Evolutionary conservation across 2,329 filamentous ascomycete genomes (phyloP).

Genomic region (Calycina herbarum): DNA sequence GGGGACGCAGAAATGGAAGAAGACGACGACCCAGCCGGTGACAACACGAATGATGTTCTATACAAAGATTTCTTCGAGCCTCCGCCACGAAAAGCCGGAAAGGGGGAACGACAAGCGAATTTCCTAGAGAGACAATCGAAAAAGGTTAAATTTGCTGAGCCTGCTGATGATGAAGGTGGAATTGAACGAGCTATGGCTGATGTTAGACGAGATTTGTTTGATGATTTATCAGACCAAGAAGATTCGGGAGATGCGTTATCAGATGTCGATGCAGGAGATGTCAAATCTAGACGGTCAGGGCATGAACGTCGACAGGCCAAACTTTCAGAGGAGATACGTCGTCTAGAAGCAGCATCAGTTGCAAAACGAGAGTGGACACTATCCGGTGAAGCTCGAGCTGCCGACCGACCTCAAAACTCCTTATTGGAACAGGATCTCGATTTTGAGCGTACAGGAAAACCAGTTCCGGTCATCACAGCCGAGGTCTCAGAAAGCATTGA

Average conservation of each 20-base stretch:
- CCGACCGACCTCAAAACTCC: constrained; percentile 84
- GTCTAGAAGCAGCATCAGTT: constrained; percentile 84
- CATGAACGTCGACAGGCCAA: constrained; percentile 87
- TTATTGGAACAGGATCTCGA: constrained; percentile 92
- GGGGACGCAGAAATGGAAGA: constrained; percentile 53
- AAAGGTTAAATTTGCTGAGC: constrained; percentile 42
- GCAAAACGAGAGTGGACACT: constrained; percentile 90
- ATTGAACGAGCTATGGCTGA: constrained; percentile 82
- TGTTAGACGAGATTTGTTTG: constrained; percentile 87
- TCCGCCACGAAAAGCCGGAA: constrained; percentile 69
- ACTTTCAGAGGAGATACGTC: constrained; percentile 84
- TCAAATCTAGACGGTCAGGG: constrained; percentile 73
- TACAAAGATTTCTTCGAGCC: constrained; percentile 94
- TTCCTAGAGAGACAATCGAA: constrained; percentile 41
- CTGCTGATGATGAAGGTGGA: constrained; percentile 59
- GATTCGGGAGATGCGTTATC: constrained; percentile 66
- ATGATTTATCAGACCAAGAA: constrained; percentile 67
- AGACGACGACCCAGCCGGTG: constrained; percentile 52
- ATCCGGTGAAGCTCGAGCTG: constrained; percentile 80
- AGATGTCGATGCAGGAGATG: constrained; percentile 67
- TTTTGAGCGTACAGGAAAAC: constrained; percentile 93
- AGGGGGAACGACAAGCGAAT: constrained; percentile 47
- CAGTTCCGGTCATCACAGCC: constrained; percentile 88
- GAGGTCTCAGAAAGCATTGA: constrained; percentile 91
- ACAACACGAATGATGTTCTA: constrained; percentile 84